phyloP scores from a whole-genome alignment of 495 filamentous ascomycete species.

The Neurospora sp. region DNA sequence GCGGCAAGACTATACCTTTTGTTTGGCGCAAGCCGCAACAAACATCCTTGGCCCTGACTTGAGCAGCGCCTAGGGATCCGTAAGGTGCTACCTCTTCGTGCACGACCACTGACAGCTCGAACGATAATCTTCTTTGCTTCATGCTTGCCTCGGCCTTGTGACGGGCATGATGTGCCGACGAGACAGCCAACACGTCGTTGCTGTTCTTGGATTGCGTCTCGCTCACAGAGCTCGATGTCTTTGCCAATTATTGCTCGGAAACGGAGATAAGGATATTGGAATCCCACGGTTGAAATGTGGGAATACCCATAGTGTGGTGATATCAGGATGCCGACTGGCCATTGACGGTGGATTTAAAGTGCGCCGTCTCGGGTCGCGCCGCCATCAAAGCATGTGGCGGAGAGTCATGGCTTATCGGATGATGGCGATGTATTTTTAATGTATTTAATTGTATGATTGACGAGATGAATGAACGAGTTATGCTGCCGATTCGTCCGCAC shows the following conservation, averaged over 20 bases:
- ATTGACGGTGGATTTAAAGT: not conserved
- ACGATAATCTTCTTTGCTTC: not conserved
- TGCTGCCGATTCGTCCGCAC: not conserved
- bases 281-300: not conserved
- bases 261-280: not conserved
- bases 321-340: not conserved
- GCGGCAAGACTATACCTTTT: no score
- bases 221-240: no score
- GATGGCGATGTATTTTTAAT: not conserved
- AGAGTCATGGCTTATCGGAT: not conserved
- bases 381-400: not conserved
- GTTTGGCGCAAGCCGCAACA: no score
- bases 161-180: not conserved
- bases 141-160: not conserved
- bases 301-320: not conserved
- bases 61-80: no score
- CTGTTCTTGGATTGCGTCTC: no score
- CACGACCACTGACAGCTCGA: not conserved
- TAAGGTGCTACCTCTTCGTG: not conserved
- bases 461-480: not conserved
- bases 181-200: not conserved
- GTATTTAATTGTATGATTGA: not conserved
- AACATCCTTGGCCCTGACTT: no score
- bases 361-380: not conserved
- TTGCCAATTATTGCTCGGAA: not conserved